Conservation (phyloP, 2,329 filamentous ascomycete genomes). For the Epichloe hybrida region DNA sequence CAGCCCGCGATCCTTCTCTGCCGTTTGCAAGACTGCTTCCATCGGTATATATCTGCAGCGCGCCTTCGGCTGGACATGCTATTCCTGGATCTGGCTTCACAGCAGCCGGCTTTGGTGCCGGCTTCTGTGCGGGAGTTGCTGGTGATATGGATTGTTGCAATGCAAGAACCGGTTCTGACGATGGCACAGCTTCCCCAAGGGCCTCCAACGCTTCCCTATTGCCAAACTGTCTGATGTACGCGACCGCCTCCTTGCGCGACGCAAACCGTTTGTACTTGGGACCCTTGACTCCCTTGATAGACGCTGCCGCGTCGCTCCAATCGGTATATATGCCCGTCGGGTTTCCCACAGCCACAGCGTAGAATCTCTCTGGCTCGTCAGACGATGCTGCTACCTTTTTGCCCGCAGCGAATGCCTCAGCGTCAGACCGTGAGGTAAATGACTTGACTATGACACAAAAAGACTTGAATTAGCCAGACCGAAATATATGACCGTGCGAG, state of each 20-base stretch:
- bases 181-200: slow-evolving; percentile 18
- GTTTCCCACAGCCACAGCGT: slow-evolving; percentile 47
- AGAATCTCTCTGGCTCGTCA: slow-evolving; percentile 35
- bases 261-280: slow-evolving; percentile 57
- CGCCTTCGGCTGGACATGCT: slow-evolving; percentile 8
- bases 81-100: neutral
- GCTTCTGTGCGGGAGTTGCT: slow-evolving; percentile 15
- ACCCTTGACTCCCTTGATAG: slow-evolving; percentile 60
- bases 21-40: slow-evolving; percentile 50
- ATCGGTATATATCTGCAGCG: slow-evolving; percentile 43
- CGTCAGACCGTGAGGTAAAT: slow-evolving; percentile 59
- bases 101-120: neutral
- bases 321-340: slow-evolving; percentile 46
- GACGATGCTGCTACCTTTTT: slow-evolving; percentile 29
- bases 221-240: slow-evolving; percentile 49
- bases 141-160: slow-evolving; percentile 9
- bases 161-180: slow-evolving; percentile 6
- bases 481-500: neutral
- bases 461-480: neutral
- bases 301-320: slow-evolving; percentile 57
- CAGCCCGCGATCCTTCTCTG: slow-evolving; percentile 37
- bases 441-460: slow-evolving; percentile 53
- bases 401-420: slow-evolving; percentile 62
- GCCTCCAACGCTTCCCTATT: slow-evolving; percentile 29
- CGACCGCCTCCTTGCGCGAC: slow-evolving; percentile 59